Evolutionary conservation across 1,284 basidiomycete species (phyloP), one percentile per base, ranked within the genome.

Genomic region (Mrakiaceae sp.): DNA sequence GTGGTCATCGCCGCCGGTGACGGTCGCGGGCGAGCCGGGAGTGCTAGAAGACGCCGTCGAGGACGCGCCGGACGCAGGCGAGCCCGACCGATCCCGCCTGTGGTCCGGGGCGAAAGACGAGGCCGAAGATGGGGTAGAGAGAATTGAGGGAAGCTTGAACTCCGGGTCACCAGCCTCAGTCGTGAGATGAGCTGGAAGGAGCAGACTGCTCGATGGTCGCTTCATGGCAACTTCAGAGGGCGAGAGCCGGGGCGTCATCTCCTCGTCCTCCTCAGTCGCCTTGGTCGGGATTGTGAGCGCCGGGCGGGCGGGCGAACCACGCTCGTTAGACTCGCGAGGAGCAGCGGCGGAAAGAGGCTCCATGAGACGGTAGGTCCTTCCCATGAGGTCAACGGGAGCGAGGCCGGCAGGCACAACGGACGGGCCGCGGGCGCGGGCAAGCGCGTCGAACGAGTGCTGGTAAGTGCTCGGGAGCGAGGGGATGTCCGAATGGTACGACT

Each of bases 71-170:
- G 27, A 27, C 27, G 27, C 27, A 2, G 27, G 27, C 27, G 27
- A 27, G 27, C 27, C 27, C 27, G 27, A 27, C 27, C 27, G 27
- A 27, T 27, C 27, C 27, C 27, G 27, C 27, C 27, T 27, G 27
- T 27, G 2, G 27, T 27, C 27, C 27, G 27, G 27, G 27, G 27
- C 27, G 27, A 27, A 27, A 27, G 27, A 27, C 27, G 27, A 27
- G 27, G 27, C 27, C 27, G 27, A 27, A 27, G 27, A 27, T 27
- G 27, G 27, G 27, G 27, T 27, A 27, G 56, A 10, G 27, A 40
- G 27, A 42, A 66, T 66, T 43, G 64, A 66, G 47, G 64, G 64
- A 5, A 66, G 50, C 39, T 60, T 60, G 60, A 61, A 59, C 12
- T 64, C 63, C 6, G 58, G 57, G 40, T 57, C 49, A 39, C 44